Evolutionary conservation across 805 yeast species (phyloP).

Genomic region (Sugiyamaella marilandica): DNA sequence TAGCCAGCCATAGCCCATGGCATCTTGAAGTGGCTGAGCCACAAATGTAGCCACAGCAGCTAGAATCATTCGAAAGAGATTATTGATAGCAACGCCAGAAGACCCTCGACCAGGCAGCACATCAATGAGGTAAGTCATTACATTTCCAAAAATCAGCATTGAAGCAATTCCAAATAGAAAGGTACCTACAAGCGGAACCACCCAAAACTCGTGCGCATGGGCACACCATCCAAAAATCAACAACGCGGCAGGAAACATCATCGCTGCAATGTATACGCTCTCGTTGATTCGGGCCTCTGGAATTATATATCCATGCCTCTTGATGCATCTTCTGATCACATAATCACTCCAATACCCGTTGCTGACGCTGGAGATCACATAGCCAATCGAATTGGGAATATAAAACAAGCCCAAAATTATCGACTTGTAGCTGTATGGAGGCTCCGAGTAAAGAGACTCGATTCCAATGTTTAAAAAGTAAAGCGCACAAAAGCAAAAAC

Average conservation of each 20-base stretch:
- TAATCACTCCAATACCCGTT: slow-evolving; percentile 80
- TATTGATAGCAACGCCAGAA: slow-evolving; percentile 81
- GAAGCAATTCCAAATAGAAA: slow-evolving; percentile 78
- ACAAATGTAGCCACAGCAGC: slow-evolving; percentile 76
- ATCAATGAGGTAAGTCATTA: slow-evolving; percentile 76
- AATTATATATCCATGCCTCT: slow-evolving; percentile 56
- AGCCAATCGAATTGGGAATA: slow-evolving; percentile 78
- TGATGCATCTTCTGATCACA: slow-evolving; percentile 48
- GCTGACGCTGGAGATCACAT: slow-evolving; percentile 65
- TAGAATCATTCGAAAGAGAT: slow-evolving; percentile 62
- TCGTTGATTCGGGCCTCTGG: slow-evolving; percentile 79
- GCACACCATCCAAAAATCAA: slow-evolving; percentile 82
- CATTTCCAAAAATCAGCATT: slow-evolving; percentile 78
- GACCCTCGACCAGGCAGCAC: slow-evolving; percentile 85
- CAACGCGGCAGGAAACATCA: slow-evolving; percentile 57
- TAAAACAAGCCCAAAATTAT: slow-evolving; percentile 69
- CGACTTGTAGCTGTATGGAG: slow-evolving; percentile 66
- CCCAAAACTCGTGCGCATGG: slow-evolving; percentile 63
- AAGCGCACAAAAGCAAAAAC: slow-evolving; percentile 64
- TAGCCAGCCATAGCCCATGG: slow-evolving; percentile 67
- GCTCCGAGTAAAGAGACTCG: slow-evolving; percentile 52
- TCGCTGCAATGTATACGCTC: slow-evolving; percentile 63
- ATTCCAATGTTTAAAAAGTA: slow-evolving; percentile 74
- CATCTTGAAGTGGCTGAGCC: slow-evolving; percentile 62
- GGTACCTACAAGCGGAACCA: slow-evolving; percentile 74